These are phyloP conservation scores for Vitis vinifera DNA, from an alignment of 164 flowering plant genomes.

Conservation along the genomic window ASM3070453v1 NC_081820.1:27445501-27446000, in stretches of 20 bases:
- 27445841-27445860: neutral
- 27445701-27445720: slow-evolving; percentile 47
- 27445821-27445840: slow-evolving; percentile 32
- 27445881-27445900: neutral
- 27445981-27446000: slow-evolving; percentile 36
- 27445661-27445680: slow-evolving; percentile 37
- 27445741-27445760: slow-evolving; percentile 11
- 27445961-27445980: slow-evolving; percentile 50
- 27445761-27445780: slow-evolving; percentile 46
- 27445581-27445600: too few relatives aligned
- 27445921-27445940: slow-evolving; percentile 63
- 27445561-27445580: too few relatives aligned
- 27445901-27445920: slow-evolving; percentile 33
- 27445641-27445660: slow-evolving; percentile 21
- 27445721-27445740: slow-evolving; percentile 9
- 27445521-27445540: too few relatives aligned
- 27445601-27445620: slow-evolving; percentile 31
- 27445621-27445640: neutral
- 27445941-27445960: slow-evolving; percentile 65
- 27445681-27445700: slow-evolving; percentile 31
- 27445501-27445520: too few relatives aligned
- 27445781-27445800: slow-evolving; percentile 75
- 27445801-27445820: slow-evolving; percentile 28
- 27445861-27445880: neutral
- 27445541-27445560: neutral